Conservation (phyloP, 1,284 basidiomycete genomes). For the Ceratobasidium theobromae region DNA sequence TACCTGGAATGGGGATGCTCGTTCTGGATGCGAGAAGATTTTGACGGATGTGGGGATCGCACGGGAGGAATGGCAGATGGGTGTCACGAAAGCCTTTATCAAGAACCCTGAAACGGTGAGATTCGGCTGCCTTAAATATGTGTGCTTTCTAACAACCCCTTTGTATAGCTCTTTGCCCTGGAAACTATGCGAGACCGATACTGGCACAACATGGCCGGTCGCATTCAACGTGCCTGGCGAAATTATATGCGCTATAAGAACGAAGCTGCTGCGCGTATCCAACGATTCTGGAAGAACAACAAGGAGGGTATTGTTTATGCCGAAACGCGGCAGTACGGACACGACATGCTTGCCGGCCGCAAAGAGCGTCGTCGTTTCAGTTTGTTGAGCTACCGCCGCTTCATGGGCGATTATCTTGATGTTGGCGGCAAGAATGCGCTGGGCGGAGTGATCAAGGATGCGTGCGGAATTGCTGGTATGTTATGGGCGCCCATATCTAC, state of each 20-base stretch:
- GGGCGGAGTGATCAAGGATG: slow-evolving; percentile 75
- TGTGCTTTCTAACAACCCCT: slow-evolving; percentile 15
- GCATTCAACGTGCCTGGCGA: slow-evolving; percentile 95
- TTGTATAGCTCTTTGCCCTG: slow-evolving; percentile 83
- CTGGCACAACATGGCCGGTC: slow-evolving; percentile 99
- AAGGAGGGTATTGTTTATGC: slow-evolving; percentile 90
- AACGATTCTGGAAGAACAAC: slow-evolving; percentile 98
- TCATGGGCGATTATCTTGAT: slow-evolving; percentile 96
- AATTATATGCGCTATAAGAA: slow-evolving; percentile 95
- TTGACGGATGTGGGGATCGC: slow-evolving; percentile 93
- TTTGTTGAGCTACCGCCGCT: slow-evolving; percentile 91
- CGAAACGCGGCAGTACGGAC: slow-evolving; percentile 89
- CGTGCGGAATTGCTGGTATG: slow-evolving; percentile 75
- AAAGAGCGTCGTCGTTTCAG: slow-evolving; percentile 95
- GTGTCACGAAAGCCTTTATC: slow-evolving; percentile 97
- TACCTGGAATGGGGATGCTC: slow-evolving; percentile 90
- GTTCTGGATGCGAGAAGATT: slow-evolving; percentile 91
- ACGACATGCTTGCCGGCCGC: slow-evolving; percentile 85
- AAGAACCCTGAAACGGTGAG: slow-evolving; percentile 97
- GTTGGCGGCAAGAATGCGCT: slow-evolving; percentile 79
- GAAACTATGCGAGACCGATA: slow-evolving; percentile 99
- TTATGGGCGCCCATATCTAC: slow-evolving; percentile 37
- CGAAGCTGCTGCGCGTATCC: slow-evolving; percentile 93
- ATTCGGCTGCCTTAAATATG: not conserved
- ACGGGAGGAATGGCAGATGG: slow-evolving; percentile 99